A percentile compares a stretch with the other conserved stretches of the same genome.
These are phyloP conservation scores for Knufia fluminis DNA, from an alignment of 2,329 filamentous ascomycete species.

Conservation along the genomic window DNA sequence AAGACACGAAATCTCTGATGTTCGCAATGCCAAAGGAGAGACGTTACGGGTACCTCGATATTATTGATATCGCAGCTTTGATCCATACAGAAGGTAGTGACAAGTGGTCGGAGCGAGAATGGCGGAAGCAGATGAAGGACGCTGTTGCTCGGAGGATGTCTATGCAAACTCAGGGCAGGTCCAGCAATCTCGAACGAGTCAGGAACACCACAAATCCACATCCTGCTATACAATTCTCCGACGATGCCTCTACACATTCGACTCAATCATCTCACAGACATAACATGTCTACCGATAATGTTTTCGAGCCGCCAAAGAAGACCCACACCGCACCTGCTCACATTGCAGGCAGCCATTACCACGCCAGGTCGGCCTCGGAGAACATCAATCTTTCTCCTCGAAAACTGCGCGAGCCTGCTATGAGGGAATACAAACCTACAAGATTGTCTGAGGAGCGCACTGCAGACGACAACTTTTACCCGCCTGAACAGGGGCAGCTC, in stretches of 20 bases:
- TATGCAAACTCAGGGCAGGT: slow-evolving; percentile 35
- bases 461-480: not conserved
- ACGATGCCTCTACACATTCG: slow-evolving; percentile 40
- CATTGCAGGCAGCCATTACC: slow-evolving; percentile 17
- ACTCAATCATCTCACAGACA: slow-evolving; percentile 42
- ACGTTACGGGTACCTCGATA: slow-evolving; percentile 83
- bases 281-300: slow-evolving; percentile 35
- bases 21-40: slow-evolving; percentile 90
- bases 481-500: slow-evolving; percentile 7
- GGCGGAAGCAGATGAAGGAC: slow-evolving; percentile 83
- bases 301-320: slow-evolving; percentile 41
- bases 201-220: slow-evolving; percentile 16
- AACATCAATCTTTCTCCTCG: slow-evolving; percentile 16
- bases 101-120: slow-evolving; percentile 75
- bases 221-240: slow-evolving; percentile 37
- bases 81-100: slow-evolving; percentile 70
- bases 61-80: slow-evolving; percentile 70
- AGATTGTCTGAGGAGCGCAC: slow-evolving; percentile 14
- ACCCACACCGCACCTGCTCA: slow-evolving; percentile 14
- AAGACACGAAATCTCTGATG: slow-evolving; percentile 86
- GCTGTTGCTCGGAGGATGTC: slow-evolving; percentile 72
- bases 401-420: slow-evolving; percentile 13
- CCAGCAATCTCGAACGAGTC: slow-evolving; percentile 32
- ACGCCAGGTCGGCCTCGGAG: slow-evolving; percentile 23
- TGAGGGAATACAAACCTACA: slow-evolving; percentile 14